Base-by-base conservation (phyloP, 148 eudicot genomes). In the Beta vulgaris region DNA sequence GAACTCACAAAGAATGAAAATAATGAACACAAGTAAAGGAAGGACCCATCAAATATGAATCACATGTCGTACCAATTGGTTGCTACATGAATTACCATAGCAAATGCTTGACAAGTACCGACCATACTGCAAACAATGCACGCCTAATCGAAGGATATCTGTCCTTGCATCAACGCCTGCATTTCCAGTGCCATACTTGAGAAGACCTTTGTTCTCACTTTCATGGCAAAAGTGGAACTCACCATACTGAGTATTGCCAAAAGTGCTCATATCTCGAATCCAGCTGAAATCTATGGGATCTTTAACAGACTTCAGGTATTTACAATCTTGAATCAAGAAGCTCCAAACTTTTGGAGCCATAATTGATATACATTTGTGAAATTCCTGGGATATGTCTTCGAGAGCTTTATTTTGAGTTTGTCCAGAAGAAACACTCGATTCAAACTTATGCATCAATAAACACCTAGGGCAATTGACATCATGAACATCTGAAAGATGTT, bases 121-220 rank as follows among this genome's bases (percentile, higher is more conserved):
- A n/a, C 96, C 96, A 77, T 87, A 89, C 15, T 81, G 21, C 40
- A 87, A 74, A 76, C 91, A 89, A 71, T 89, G 91, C 55, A 77
- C 64, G 55, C 93, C 88, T 53, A 91, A 88, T 76, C 68, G 75
- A 65, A 78, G 44, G 2, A 77, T 49, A 62, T 57, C 60, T 7
- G 44, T 57, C 51, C 80, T 79, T 26, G 68, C 72, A 64, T 72
- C 77, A 46, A 63, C 42, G 25, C 25, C 13, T 58, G 60, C 34
- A 15, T 16, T 69, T 26, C 37, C 61, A n/a, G 37, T 73, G 54
- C 60, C 80, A 60, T 62, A 53, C 59, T 37, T 42, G 3, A 32
- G 54, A 72, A 19, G 36, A 37, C 34, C n/a, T 49, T 23, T 66
- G 25, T 73, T 28, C 25, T 42, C 42, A 31, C 21, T 36, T 16